Evolutionary conservation across 345 rosid genomes (phyloP), one percentile per base, ranked within the genome.

Genomic region (Gossypium sturtianum): DNA sequence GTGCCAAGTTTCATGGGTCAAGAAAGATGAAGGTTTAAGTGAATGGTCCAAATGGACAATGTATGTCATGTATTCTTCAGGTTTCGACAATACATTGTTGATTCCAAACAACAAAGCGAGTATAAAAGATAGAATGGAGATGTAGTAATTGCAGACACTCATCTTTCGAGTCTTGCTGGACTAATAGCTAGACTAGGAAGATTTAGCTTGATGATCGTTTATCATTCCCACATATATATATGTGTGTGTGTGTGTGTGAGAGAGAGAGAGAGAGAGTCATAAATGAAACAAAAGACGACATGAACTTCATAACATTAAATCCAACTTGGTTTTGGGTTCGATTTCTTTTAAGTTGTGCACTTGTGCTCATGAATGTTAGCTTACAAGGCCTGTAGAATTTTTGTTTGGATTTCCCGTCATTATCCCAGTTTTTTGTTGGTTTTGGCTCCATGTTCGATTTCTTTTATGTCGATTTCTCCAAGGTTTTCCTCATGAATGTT

Each of bases 1-100:
- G 22, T 73, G 68, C 76, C 76, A 47, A 23, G 69, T 61, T 25
- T 73, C 69, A n/a, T 73, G 58, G 58, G 44, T 73, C 52, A 62
- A 27, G 44, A 59, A 62, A 15, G 76, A 27, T 2, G 56, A 4
- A 61, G 76, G 76, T 29, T 73, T 73, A 0, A 15, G 47, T 12
- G 76, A 59, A 45, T 60, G 69, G n/a, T 60, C 68, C 68, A 73
- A 47, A 15, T 59, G 69, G 59, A 73, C 34, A 61, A 73, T 61
- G 27, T 73, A 45, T 1, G 69, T 73, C 58, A 48, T 58, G 67
- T 72, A 43, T 60, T 59, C 75, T 59, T 72, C 75, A 19, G 53
- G 52, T 51, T 51, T 9, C 29, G 73, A 70, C 19, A 8, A 9
- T n/a, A 43, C 54, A 59, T 43, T 47, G 54, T 25, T 43, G n/a